Evolutionary conservation across 371 early-diverging fungal genomes (phyloP), one percentile per base, ranked within the genome.

Genomic region (Circinella minor): DNA sequence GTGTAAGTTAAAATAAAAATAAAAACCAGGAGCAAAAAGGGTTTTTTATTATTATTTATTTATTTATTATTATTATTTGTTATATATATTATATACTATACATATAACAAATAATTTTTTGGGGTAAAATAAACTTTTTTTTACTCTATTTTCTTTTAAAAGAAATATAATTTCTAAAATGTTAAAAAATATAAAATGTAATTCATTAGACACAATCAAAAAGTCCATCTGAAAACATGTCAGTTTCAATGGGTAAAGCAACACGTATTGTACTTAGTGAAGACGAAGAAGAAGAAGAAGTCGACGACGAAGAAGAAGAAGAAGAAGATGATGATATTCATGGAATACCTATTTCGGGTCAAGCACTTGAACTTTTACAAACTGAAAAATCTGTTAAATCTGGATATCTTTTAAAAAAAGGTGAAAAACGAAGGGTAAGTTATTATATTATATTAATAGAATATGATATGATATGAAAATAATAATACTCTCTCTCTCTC

Each of bases 401-500:
- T 43, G 93, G 92, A 0, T 94, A 88, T 71, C 80, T 94, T 64
- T 72, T 84, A 39, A 94, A 94, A 83, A 93, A 93, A 73, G 94
- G 93, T 47, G 92, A 91, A 75, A 89, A 89, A 72, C 77, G 93
- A 79, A 86, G 90, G 74, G 91, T 90, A 77, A 71, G 70, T 65
- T n/a, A 54, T 9, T 54, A 51, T 14, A 36, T 7, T 2, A 27
- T 27, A 27, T n/a, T n/a, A 15, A 0, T 55, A 38, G 46, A 66
- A n/a, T 17, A 47, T 37, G 43, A 36, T 20, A 55, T 39, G 10
- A 20, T n/a, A 70, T 37, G 34, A 46, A 49, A 27, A 27, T 68
- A 18, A 37, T 51, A 27, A 15, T 18, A n/a, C n/a, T n/a, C n/a
- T n/a, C n/a, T n/a, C n/a, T n/a, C n/a, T n/a, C n/a, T n/a, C 38